These are phyloP conservation scores for Boeremia lycopersici DNA, from an alignment of 2,329 filamentous ascomycete genomes.

Conservation along the genomic window DNA sequence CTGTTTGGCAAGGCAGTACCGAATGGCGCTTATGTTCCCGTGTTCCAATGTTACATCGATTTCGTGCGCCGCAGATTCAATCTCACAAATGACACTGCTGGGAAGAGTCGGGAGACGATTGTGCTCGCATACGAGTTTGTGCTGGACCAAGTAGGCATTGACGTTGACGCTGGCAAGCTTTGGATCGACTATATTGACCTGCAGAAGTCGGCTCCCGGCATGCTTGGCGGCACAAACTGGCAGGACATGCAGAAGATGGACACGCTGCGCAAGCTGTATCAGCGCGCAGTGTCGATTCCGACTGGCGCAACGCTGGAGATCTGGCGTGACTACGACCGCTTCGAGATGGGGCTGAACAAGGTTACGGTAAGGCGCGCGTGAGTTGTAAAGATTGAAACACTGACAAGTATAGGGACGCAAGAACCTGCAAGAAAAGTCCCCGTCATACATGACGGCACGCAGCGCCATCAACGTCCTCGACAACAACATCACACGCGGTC, in stretches of 20 bases:
- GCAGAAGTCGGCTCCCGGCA: conserved; percentile 84
- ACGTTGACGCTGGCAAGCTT: conserved; percentile 85
- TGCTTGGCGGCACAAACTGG: conserved; percentile 84
- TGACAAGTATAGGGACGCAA: conserved; percentile 75
- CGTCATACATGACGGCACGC: conserved; percentile 94
- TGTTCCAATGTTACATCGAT: conserved; percentile 94
- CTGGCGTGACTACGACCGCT: conserved; percentile 98
- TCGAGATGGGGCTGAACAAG: conserved; percentile 94
- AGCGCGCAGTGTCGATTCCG: conserved; percentile 85
- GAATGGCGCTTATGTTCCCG: conserved; percentile 77
- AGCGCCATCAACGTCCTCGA: conserved; percentile 89
- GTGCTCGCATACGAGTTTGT: conserved; percentile 91
- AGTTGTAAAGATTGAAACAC: background rate
- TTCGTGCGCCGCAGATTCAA: conserved; percentile 93
- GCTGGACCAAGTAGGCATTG: conserved; percentile 84
- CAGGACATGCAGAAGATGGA: conserved; percentile 99
- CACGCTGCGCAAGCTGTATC: conserved; percentile 86
- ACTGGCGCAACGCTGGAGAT: conserved; percentile 80
- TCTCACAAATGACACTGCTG: conserved; percentile 76
- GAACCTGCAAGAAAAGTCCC: conserved; percentile 89
- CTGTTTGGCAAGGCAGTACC: conserved; percentile 83
- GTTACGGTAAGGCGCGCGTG: conserved; percentile 68
- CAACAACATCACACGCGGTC: conserved; percentile 80
- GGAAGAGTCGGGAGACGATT: conserved; percentile 77
- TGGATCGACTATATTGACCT: conserved; percentile 98